These are phyloP conservation scores for Primulina tabacum DNA, from an alignment of 257 asterid genomes.

Conservation along the genomic window DNA sequence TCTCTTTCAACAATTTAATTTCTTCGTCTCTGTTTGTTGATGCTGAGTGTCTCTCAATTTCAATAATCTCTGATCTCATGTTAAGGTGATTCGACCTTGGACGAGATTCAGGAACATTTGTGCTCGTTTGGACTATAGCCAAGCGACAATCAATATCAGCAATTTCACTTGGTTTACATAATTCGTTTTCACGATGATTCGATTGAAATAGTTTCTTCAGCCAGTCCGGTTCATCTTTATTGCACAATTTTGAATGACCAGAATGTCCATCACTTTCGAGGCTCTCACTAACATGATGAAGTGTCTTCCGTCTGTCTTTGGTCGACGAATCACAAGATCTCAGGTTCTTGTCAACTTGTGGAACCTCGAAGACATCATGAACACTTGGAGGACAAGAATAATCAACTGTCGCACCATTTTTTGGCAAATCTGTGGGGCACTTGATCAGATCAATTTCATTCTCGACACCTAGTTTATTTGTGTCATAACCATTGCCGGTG, in stretches of 20 bases:
- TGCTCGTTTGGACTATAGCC: conserved; percentile 34
- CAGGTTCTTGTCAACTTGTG: conserved; percentile 42
- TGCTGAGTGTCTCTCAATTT: conserved; percentile 36
- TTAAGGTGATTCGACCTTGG: conserved; percentile 30
- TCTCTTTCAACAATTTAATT: conserved; percentile 59
- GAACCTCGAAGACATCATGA: conserved; percentile 93
- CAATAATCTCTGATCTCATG: conserved; percentile 39
- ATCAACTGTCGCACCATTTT: conserved; percentile 28
- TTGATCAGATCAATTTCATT: conserved; percentile 32
- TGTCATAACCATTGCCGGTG: conserved; percentile 26
- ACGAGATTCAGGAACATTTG: conserved; percentile 32
- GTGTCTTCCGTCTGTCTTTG: conserved; percentile 28
- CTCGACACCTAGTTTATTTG: conserved; percentile 20
- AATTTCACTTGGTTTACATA: conserved; percentile 41
- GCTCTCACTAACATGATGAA: conserved; percentile 27
- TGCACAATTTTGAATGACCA: conserved; percentile 28
- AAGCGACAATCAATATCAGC: conserved; percentile 39
- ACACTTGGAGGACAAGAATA: conserved; percentile 40
- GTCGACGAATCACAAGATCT: conserved; percentile 28
- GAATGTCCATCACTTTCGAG: conserved; percentile 26
- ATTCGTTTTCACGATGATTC: conserved; percentile 32
- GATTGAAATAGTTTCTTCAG: conserved; percentile 57
- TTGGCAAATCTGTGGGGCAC: conserved; percentile 16
- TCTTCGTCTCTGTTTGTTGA: conserved; percentile 42
- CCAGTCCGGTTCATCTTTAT: conserved; percentile 53